phyloP scores from a whole-genome alignment of 495 filamentous ascomycete species.

The Staphylotrichum longicolle region DNA sequence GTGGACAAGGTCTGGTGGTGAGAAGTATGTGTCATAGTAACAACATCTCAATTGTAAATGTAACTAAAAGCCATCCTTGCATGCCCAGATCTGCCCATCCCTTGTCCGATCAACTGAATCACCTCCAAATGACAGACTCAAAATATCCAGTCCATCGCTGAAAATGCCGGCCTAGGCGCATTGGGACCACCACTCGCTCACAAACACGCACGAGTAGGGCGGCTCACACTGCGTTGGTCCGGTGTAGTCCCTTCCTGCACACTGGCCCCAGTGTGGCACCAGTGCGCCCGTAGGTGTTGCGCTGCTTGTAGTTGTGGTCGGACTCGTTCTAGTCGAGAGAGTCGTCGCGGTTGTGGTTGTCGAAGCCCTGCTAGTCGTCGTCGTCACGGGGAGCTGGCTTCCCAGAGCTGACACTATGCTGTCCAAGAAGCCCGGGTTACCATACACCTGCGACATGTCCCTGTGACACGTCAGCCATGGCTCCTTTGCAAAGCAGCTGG shows the following conservation, averaged over 20 bases:
- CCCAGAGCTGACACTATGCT: conserved; percentile 36
- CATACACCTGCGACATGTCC: conserved; percentile 63
- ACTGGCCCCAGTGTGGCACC: conserved; percentile 44
- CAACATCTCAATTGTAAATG: no score
- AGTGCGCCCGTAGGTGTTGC: conserved; percentile 5
- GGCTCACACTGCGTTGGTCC: conserved; percentile 40
- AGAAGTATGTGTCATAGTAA: no score
- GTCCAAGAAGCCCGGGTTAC: conserved; percentile 57
- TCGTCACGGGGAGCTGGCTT: conserved; percentile 3
- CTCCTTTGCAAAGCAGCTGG: no score
- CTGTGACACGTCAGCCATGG: conserved; percentile 2
- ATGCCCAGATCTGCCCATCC: no score
- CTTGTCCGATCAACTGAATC: no score
- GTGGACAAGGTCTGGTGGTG: no score
- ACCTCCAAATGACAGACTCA: no score
- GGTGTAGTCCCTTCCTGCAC: conserved; percentile 39
- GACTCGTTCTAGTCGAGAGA: conserved; percentile 3
- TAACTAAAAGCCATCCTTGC: no score
- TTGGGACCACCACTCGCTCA: conserved; percentile 35
- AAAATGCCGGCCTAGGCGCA: conserved; percentile 16
- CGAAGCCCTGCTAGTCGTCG: background rate
- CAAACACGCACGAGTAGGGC: conserved; percentile 34
- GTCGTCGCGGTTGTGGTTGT: conserved; percentile 17
- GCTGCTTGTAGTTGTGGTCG: conserved; percentile 13
- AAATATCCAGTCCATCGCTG: no score